A percentile compares a stretch with the other conserved stretches of the same genome.
These are phyloP conservation scores for Metrosideros polymorpha DNA, from an alignment of 441 rosid genomes.

Conservation along the genomic window DNA sequence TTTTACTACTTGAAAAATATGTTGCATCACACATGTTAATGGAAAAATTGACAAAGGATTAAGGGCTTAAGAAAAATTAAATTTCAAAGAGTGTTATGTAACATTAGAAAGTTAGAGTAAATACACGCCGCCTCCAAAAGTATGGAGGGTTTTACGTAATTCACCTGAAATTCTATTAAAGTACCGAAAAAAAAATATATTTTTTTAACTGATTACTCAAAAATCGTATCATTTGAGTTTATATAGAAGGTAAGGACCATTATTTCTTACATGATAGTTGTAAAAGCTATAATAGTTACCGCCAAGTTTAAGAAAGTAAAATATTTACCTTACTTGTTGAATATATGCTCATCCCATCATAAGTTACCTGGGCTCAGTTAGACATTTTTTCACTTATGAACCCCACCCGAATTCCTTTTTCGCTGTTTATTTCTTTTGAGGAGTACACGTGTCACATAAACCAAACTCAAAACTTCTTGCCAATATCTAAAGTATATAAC, in stretches of 20 bases:
- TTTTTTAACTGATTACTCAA: neutral
- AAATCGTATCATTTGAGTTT: neutral
- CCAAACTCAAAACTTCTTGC: neutral
- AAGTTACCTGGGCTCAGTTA: neutral
- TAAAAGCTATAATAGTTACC: neutral
- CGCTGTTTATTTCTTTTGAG: neutral
- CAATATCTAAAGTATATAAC: neutral
- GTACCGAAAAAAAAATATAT: neutral
- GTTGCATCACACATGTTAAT: neutral
- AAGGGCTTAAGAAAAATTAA: neutral
- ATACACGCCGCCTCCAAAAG: neutral
- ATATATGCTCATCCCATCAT: neutral
- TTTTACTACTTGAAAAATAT: neutral
- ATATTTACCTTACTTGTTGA: neutral
- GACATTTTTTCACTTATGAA: neutral
- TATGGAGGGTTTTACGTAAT: neutral
- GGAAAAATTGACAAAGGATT: neutral
- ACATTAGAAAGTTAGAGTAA: neutral
- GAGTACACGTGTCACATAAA: neutral
- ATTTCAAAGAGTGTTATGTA: neutral
- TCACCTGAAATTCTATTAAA: neutral
- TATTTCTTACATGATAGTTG: neutral
- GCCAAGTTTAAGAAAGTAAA: neutral
- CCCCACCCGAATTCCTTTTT: neutral
- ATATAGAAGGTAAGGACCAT: neutral